A percentile compares a stretch with the other conserved stretches of the same genome.
phyloP scores from a whole-genome alignment of 169 alveolate species.

The Theileria orientalis region DNA sequence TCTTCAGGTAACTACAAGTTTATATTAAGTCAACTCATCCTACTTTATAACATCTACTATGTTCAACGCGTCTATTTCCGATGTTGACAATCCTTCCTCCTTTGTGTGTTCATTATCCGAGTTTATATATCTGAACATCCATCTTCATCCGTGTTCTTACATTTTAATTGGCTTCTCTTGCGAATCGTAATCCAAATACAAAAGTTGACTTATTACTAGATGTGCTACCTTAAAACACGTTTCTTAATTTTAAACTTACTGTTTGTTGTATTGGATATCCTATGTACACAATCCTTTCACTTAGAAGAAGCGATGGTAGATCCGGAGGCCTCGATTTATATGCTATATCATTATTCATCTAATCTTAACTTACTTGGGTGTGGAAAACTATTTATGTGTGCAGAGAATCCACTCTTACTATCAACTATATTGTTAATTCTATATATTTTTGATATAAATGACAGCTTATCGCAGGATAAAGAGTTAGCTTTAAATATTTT shows the following conservation, averaged over 20 bases:
- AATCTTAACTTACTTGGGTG: background rate
- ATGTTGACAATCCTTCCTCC: conserved; percentile 54
- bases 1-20: conserved; percentile 29
- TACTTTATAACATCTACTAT: conserved; percentile 73
- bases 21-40: background rate
- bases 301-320: conserved; percentile 64
- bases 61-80: conserved; percentile 68
- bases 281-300: conserved; percentile 68
- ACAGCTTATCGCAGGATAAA: background rate
- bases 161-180: conserved; percentile 72
- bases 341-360: background rate
- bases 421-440: background rate
- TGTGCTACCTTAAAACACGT: conserved; percentile 51
- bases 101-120: conserved; percentile 61
- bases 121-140: conserved; percentile 40
- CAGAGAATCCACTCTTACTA: background rate
- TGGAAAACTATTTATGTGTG: background rate
- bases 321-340: conserved; percentile 36
- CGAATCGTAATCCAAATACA: conserved; percentile 71
- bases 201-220: conserved; percentile 64
- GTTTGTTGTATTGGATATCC: conserved; percentile 70
- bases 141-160: conserved; percentile 2
- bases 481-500: background rate
- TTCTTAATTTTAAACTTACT: conserved; percentile 6
- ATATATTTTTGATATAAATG: background rate